Base-by-base conservation (phyloP, 192 early-diverging fungal species). In the Gonapodya sp. region DNA sequence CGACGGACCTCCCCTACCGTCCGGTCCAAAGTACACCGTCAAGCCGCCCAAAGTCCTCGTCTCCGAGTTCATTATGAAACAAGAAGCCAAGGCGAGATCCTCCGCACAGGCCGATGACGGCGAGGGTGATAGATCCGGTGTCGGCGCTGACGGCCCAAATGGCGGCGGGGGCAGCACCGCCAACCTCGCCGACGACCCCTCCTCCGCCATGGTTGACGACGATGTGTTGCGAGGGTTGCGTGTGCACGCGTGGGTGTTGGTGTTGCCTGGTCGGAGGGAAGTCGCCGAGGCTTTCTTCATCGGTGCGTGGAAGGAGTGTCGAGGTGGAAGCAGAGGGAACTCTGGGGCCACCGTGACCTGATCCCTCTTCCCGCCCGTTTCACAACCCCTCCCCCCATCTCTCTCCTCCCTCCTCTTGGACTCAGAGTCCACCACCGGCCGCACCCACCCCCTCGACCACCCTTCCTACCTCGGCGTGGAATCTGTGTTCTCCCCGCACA, bases 201-300 rank as follows among this genome's bases (percentile, higher is more conserved):
- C 81, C n/a, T 18, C 2, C 18, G 64, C 0, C 37, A 80, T 82
- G 18, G 89, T 88, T 81, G 87, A 91, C 37, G 86, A 88, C 79
- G 89, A 91, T 81, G 87, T 87, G 73, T 78, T 91, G 0, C 87
- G 86, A 79, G 89, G 89, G 72, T 81, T 91, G 36, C 83, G 89
- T 2, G 81, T 91, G 34, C 89, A 91, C 80, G 84, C 89, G 1
- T 91, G 89, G 89, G 88, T 91, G 2, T 77, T 91, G 34, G 86
- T 91, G 0, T 82, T 91, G 1, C 89, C 89, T 1, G 89, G 89
- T 34, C 89, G 87, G 82, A 80, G 89, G 0, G 89, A 91, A 35
- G 83, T 91, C 31, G 85, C 89, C 0, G 89, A 91, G 81, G 82
- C 86, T 8, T 91, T 91, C 80, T 91, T 91, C 82, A 91, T 91